Evolutionary conservation across 2,329 filamentous ascomycete genomes (phyloP).

Genomic region (Neofusicoccum sp.): DNA sequence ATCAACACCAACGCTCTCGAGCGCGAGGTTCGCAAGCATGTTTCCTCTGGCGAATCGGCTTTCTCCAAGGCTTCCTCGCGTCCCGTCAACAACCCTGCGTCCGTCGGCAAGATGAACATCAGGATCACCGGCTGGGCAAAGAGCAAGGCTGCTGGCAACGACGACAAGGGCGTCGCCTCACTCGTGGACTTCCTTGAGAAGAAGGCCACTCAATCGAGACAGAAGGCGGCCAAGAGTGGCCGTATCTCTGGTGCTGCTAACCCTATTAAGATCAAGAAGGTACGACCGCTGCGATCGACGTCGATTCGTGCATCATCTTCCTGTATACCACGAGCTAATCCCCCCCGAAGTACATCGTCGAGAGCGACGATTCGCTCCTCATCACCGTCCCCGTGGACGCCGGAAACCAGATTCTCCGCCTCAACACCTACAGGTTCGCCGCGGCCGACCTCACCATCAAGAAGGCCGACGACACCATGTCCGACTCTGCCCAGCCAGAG

Average conservation of each 20-base stretch:
- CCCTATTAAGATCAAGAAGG: slow-evolving; percentile 34
- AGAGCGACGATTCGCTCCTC: slow-evolving; percentile 34
- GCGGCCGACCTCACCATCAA: slow-evolving; percentile 39
- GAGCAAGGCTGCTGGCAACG: slow-evolving; percentile 34
- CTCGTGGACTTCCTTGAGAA: slow-evolving; percentile 43
- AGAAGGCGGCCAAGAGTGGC: slow-evolving; percentile 19
- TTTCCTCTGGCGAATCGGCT: slow-evolving; percentile 19
- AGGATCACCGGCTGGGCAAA: slow-evolving; percentile 41
- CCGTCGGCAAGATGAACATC: neutral
- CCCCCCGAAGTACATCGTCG: slow-evolving; percentile 28
- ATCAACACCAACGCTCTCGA: slow-evolving; percentile 19
- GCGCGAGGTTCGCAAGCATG: slow-evolving; percentile 29
- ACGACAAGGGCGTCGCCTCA: slow-evolving; percentile 35
- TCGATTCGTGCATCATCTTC: neutral
- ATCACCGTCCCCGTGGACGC: slow-evolving; percentile 39
- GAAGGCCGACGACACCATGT: slow-evolving; percentile 20
- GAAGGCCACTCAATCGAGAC: slow-evolving; percentile 33
- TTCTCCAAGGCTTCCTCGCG: slow-evolving; percentile 3
- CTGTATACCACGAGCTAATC: too few relatives aligned
- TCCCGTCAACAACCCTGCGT: slow-evolving; percentile 2
- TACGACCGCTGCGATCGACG: neutral
- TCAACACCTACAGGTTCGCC: slow-evolving; percentile 43
- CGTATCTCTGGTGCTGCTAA: slow-evolving; percentile 24
- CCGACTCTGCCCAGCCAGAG: neutral
- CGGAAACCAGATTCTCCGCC: slow-evolving; percentile 32